Evolutionary conservation across 768 basidiomycete species (phyloP).

Genomic region (Mycena vitilis): DNA sequence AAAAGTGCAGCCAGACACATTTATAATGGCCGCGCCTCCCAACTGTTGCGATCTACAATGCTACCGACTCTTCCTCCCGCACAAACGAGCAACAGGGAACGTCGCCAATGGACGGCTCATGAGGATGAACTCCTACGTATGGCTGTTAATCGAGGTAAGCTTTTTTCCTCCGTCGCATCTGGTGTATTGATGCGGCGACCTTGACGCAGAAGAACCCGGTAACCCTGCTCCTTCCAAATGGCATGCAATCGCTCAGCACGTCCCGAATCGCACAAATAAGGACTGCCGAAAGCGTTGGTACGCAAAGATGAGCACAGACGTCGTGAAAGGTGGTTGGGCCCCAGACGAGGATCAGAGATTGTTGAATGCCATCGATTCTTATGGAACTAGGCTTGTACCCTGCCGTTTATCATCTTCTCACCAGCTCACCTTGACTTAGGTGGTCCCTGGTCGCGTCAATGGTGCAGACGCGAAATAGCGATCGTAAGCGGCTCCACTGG

Average conservation of each 20-base stretch:
- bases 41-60: slow-evolving; percentile 8
- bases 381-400: slow-evolving; percentile 65
- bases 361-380: slow-evolving; percentile 65
- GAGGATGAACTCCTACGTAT: slow-evolving; percentile 58
- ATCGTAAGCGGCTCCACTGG: slow-evolving; percentile 55
- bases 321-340: slow-evolving; percentile 72
- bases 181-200: slow-evolving; percentile 34
- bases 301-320: slow-evolving; percentile 72
- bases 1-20: slow-evolving; percentile 3
- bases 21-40: slow-evolving; percentile 3
- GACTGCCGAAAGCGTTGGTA: slow-evolving; percentile 75
- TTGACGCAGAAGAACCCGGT: slow-evolving; percentile 61
- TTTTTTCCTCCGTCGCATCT: slow-evolving; percentile 11
- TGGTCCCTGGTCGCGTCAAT: slow-evolving; percentile 71
- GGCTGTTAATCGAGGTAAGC: slow-evolving; percentile 60
- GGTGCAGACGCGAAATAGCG: slow-evolving; percentile 68
- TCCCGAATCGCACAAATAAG: slow-evolving; percentile 72
- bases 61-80: slow-evolving; percentile 9
- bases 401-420: not conserved
- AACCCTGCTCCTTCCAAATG: slow-evolving; percentile 69
- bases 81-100: slow-evolving; percentile 22
- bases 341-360: slow-evolving; percentile 70
- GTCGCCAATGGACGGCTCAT: slow-evolving; percentile 26
- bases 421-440: slow-evolving; percentile 43
- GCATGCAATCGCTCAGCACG: slow-evolving; percentile 72